A percentile compares a stretch with the other conserved stretches of the same genome.
phyloP scores from a whole-genome alignment of 805 yeast species.

The Candida pini region DNA sequence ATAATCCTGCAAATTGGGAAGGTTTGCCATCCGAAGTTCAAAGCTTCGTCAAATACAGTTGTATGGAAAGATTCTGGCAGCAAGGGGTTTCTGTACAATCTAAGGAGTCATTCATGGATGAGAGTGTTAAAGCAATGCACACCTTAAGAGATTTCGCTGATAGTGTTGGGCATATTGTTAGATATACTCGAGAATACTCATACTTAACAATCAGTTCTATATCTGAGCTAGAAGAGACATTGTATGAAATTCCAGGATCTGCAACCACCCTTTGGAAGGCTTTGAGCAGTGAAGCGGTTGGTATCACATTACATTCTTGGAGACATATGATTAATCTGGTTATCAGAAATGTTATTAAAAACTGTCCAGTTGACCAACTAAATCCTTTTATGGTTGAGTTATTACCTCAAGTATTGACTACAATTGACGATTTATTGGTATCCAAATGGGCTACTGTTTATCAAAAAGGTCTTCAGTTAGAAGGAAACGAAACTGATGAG shows the following conservation, averaged over 20 bases:
- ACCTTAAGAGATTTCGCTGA: constrained; percentile 96
- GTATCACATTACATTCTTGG: constrained; percentile 94
- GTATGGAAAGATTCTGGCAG: constrained; percentile 96
- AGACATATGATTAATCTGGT: constrained; percentile 92
- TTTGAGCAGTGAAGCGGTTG: constrained; percentile 76
- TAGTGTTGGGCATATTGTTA: constrained; percentile 89
- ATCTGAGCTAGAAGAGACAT: constrained; percentile 81
- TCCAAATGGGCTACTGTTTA: constrained; percentile 69
- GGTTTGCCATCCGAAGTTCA: constrained; percentile 86
- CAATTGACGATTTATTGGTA: constrained; percentile 70
- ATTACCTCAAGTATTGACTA: constrained; percentile 68
- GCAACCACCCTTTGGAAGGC: constrained; percentile 78
- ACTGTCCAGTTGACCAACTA: constrained; percentile 74
- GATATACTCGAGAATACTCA: constrained; percentile 95
- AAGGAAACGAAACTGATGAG: constrained; percentile 59
- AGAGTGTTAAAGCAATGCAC: constrained; percentile 87
- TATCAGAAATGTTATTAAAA: constrained; percentile 76
- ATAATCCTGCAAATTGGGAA: constrained; percentile 88
- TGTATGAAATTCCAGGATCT: constrained; percentile 79
- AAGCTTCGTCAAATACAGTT: constrained; percentile 82
- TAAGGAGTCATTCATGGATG: constrained; percentile 90
- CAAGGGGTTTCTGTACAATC: constrained; percentile 94
- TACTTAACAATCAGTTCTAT: constrained; percentile 85
- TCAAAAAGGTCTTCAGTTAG: constrained; percentile 49
- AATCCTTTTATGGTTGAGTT: constrained; percentile 68